A percentile compares a stretch with the other conserved stretches of the same genome.
These are phyloP conservation scores for Hyparrhenia diplandra DNA, from an alignment of 176 grass and related monocot species.

Conservation along the genomic window DNA sequence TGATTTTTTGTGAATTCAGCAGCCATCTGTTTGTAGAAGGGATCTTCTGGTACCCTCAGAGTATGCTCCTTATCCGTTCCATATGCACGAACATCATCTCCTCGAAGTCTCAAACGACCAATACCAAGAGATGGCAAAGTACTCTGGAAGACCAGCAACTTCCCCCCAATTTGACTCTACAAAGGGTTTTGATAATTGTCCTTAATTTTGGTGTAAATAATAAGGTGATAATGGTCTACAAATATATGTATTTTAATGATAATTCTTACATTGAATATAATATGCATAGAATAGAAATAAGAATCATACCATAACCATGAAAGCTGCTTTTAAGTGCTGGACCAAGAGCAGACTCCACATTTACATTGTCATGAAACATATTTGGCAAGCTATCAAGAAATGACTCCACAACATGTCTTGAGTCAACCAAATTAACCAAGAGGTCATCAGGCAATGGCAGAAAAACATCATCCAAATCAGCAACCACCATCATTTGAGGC, in stretches of 20 bases:
- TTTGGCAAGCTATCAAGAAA: conserved; percentile 95
- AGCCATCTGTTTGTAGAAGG: conserved; percentile 99
- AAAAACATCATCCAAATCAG: conserved; percentile 88
- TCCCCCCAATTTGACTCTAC: conserved; percentile 90
- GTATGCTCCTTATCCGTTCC: conserved; percentile 89
- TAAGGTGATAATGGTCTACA: conserved; percentile 5
- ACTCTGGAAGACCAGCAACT: conserved; percentile 90
- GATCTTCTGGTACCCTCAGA: conserved; percentile 80
- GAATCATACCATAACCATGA: conserved; percentile 90
- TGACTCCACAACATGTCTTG: conserved; percentile 70
- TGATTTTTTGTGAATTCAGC: conserved; percentile 96
- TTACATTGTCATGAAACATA: conserved; percentile 87
- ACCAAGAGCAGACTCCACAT: conserved; percentile 92
- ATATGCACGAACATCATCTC: conserved; percentile 88
- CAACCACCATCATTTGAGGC: conserved; percentile 94
- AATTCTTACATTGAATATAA: conserved; percentile 19
- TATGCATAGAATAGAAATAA: conserved; percentile 9
- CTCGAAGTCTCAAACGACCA: conserved; percentile 75
- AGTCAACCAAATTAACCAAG: conserved; percentile 89
- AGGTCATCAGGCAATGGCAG: conserved; percentile 94
- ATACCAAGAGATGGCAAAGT: conserved; percentile 89
- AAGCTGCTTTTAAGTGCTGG: conserved; percentile 88
- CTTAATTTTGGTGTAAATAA: conserved; percentile 27
- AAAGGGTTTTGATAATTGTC: conserved; percentile 23
- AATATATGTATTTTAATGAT: neutral